phyloP scores from a whole-genome alignment of 768 basidiomycete species.

The Symmetrospora coprosmae region DNA sequence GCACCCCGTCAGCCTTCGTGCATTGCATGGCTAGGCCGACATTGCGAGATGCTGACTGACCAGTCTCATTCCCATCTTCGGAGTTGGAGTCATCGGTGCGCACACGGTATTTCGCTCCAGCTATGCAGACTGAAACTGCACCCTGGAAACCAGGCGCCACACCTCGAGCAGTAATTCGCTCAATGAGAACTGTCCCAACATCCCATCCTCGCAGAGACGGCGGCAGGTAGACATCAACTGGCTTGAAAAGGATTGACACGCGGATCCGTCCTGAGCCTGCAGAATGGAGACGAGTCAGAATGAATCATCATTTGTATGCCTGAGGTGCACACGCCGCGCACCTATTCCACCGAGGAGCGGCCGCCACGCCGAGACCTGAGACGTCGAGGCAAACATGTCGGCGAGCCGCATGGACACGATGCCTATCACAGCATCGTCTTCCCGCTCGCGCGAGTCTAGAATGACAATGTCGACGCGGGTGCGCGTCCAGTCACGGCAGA shows the following conservation, averaged over 20 bases:
- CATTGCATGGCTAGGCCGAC: no score
- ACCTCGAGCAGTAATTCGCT: not conserved
- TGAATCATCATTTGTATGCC: not conserved
- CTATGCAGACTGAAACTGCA: not conserved
- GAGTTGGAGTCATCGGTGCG: not conserved
- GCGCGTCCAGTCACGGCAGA: conserved; percentile 21
- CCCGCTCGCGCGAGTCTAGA: conserved; percentile 24
- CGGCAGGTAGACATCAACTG: conserved; percentile 8
- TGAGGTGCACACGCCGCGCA: not conserved
- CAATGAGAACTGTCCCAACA: conserved; percentile 5
- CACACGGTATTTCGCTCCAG: not conserved
- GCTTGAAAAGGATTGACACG: conserved; percentile 22
- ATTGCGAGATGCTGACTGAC: no score
- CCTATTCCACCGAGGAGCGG: conserved; percentile 12
- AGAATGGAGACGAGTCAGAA: not conserved
- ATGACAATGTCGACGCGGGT: conserved; percentile 16
- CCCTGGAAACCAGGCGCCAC: not conserved
- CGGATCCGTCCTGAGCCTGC: conserved; percentile 22
- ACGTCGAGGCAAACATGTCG: not conserved
- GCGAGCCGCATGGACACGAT: conserved; percentile 4
- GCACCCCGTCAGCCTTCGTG: no score
- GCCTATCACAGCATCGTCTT: conserved; percentile 23
- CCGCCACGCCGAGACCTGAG: conserved; percentile 3
- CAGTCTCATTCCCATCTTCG: not conserved
- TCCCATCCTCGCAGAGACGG: conserved; percentile 5